Conservation (phyloP, 208 protist genomes). For the Trichomonas tenax region DNA sequence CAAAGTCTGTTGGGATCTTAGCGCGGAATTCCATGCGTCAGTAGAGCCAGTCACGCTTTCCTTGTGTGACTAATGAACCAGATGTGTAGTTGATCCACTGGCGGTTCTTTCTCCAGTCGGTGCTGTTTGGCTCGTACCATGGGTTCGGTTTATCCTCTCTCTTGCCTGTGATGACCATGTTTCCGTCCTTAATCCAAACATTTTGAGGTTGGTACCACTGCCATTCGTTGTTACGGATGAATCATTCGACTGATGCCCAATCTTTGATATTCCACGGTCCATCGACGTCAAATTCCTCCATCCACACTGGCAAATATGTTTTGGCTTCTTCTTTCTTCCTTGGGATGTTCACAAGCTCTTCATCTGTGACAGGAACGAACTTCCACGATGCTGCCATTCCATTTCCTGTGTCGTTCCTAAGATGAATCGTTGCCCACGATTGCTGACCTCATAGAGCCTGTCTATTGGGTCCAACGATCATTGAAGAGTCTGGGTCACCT, state of each 20-base stretch:
- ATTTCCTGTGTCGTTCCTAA: not conserved
- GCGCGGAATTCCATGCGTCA: conserved; percentile 31
- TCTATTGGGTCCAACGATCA: no score
- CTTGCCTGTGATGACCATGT: not conserved
- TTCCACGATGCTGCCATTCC: not conserved
- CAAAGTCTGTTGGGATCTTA: conserved; percentile 30
- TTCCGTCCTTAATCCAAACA: not conserved
- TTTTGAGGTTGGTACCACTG: not conserved
- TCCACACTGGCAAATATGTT: not conserved
- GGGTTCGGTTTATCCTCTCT: not conserved
- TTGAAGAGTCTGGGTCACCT: no score
- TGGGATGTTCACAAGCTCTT: not conserved
- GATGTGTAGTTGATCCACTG: conserved; percentile 18
- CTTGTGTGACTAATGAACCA: not conserved
- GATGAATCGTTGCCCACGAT: no score
- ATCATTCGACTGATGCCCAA: not conserved
- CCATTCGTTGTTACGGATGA: not conserved
- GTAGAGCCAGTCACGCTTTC: not conserved
- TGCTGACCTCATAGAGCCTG: no score
- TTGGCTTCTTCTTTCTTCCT: not conserved
- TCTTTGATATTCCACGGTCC: not conserved
- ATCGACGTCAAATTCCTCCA: not conserved
- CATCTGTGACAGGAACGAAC: not conserved
- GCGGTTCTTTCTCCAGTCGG: not conserved
- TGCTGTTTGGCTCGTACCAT: not conserved